Conservation (phyloP, 2,329 filamentous ascomycete genomes). For the Venturia oleaginea region DNA sequence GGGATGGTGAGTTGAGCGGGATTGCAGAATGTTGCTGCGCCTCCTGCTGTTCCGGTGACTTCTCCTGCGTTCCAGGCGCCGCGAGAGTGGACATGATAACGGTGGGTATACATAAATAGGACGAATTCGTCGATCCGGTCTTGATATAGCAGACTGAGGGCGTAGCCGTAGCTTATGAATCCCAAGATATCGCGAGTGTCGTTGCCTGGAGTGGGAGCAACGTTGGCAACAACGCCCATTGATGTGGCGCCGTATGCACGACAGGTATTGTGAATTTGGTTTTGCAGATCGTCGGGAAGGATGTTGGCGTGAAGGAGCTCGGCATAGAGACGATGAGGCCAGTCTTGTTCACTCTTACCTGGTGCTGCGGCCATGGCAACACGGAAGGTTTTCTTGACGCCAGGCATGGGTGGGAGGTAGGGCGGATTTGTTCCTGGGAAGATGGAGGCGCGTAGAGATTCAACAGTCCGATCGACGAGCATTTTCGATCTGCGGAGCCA, state of each 20-base stretch:
- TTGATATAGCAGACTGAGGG: constrained; percentile 4
- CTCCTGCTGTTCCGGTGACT: constrained; percentile 7
- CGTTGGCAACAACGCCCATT: constrained; percentile 12
- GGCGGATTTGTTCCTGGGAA: neutral
- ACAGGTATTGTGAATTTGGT: constrained; percentile 2
- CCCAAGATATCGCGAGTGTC: constrained; percentile 11
- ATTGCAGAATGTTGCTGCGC: constrained; percentile 3
- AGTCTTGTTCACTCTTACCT: constrained; percentile 10
- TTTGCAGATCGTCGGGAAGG: constrained; percentile 4
- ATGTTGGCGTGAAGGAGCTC: constrained; percentile 13
- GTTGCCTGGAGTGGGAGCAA: neutral
- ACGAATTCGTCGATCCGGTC: constrained; percentile 11
- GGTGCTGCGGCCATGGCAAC: constrained; percentile 4
- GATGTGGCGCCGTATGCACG: constrained; percentile 12
- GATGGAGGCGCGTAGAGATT: constrained; percentile 6
- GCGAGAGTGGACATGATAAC: constrained; percentile 11
- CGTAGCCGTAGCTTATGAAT: constrained; percentile 12
- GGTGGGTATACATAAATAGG: constrained; percentile 12
- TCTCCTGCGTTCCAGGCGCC: constrained; percentile 12
- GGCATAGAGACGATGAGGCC: constrained; percentile 13
- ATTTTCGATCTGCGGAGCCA: constrained; percentile 3
- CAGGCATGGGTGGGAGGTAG: constrained; percentile 9
- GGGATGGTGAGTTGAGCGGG: constrained; percentile 12
- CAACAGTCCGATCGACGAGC: neutral
- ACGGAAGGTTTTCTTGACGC: constrained; percentile 6